Conservation (phyloP, 768 basidiomycete genomes). For the Russula foetens region DNA sequence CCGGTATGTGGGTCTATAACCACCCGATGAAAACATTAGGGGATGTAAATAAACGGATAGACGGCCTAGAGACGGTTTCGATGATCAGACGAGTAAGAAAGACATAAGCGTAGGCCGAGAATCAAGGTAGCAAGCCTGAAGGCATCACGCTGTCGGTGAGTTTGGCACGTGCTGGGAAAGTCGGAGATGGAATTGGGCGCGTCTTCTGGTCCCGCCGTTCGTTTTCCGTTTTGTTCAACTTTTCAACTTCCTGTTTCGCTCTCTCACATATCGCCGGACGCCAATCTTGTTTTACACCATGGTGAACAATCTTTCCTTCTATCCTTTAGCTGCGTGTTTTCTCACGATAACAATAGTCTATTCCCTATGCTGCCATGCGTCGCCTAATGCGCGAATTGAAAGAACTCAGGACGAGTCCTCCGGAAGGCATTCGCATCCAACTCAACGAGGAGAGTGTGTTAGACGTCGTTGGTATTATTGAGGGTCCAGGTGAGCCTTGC, state of each 20-base stretch:
- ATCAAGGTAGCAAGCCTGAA: too few species aligned
- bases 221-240: background rate
- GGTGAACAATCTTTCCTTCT: background rate
- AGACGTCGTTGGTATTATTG: conserved; percentile 79
- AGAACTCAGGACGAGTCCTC: conserved; percentile 73
- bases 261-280: background rate
- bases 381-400: conserved; percentile 82
- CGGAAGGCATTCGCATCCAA: conserved; percentile 87
- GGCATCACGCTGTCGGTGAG: too few species aligned
- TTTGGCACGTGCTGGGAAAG: background rate
- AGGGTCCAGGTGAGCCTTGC: conserved; percentile 73
- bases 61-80: too few species aligned
- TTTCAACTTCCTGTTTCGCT: background rate
- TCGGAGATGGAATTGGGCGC: background rate
- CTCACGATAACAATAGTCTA: conserved; percentile 25
- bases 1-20: too few species aligned
- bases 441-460: conserved; percentile 85
- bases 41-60: too few species aligned
- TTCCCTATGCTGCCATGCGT: conserved; percentile 57
- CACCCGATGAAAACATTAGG: too few species aligned
- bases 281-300: background rate
- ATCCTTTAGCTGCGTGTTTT: background rate
- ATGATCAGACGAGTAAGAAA: too few species aligned
- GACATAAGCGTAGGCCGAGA: too few species aligned
- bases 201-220: background rate